Evolutionary conservation across 2,329 filamentous ascomycete genomes (phyloP).

Genomic region (Didymellaceae sp.): DNA sequence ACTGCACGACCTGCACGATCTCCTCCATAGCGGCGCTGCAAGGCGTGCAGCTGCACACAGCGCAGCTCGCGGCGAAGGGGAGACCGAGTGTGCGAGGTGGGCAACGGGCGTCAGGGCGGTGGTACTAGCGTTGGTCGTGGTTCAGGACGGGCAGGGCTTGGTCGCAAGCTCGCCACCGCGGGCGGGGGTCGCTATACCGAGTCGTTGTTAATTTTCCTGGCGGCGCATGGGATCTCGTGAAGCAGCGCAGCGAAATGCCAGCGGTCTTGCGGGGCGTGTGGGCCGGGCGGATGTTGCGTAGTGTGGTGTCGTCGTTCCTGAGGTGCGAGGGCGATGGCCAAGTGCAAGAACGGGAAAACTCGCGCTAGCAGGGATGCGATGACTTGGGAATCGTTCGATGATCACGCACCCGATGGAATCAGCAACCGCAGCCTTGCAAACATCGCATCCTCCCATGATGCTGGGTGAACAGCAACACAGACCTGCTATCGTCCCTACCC

Average conservation of each 20-base stretch:
- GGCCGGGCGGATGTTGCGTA: conserved; percentile 10
- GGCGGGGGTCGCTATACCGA: conserved; percentile 21
- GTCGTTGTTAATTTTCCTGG: conserved; percentile 31
- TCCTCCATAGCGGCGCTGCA: conserved; percentile 40
- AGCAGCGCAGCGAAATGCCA: neutral
- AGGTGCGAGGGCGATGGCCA: conserved; percentile 22
- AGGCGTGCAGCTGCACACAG: no score
- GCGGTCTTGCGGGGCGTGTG: conserved; percentile 17
- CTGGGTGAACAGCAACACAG: no score
- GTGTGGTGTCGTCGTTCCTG: conserved; percentile 26
- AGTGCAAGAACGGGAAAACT: conserved; percentile 32
- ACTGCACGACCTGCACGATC: conserved; percentile 39
- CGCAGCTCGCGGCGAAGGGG: conserved; percentile 20
- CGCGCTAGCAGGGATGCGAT: conserved; percentile 11
- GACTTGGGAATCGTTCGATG: conserved; percentile 15
- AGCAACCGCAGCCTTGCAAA: no score
- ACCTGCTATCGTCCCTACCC: no score
- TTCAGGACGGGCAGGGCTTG: conserved; percentile 33
- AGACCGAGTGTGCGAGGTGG: conserved; percentile 19
- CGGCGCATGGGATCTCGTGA: conserved; percentile 27
- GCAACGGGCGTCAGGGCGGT: conserved; percentile 26
- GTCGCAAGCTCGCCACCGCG: conserved; percentile 38
- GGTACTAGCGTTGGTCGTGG: conserved; percentile 27
- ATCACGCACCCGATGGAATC: no score
- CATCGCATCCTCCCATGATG: no score